phyloP scores from a whole-genome alignment of 805 yeast species.

The Starmerella stellata region DNA sequence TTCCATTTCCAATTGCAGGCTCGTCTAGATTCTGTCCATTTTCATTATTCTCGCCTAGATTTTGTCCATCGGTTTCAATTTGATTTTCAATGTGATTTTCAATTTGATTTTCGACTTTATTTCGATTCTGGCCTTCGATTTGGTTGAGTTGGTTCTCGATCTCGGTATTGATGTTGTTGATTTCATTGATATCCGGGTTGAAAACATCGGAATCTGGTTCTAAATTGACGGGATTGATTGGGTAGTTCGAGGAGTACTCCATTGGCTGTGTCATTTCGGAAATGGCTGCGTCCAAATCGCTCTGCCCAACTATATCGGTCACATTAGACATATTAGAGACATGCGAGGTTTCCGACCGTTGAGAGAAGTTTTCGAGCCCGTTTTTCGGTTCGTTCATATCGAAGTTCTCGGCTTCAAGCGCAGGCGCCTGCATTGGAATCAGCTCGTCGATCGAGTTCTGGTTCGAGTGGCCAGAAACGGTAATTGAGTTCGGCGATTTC shows the following conservation, averaged over 20 bases:
- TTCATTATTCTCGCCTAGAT: too few relatives aligned
- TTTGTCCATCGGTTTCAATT: too few relatives aligned
- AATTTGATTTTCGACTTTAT: too few relatives aligned
- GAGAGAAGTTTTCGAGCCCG: too few relatives aligned
- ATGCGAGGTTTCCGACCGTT: not conserved
- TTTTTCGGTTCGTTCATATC: not conserved
- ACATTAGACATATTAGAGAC: not conserved
- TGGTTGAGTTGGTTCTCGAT: not conserved
- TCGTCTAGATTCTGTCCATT: too few relatives aligned
- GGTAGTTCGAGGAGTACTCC: too few relatives aligned
- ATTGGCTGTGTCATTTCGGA: slow-evolving; percentile 14
- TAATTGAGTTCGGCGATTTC: not conserved
- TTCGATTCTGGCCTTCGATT: not conserved
- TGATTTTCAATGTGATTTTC: too few relatives aligned
- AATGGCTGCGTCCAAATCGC: slow-evolving; percentile 28
- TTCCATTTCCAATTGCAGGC: too few relatives aligned
- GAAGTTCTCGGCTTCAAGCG: not conserved
- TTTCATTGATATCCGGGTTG: too few relatives aligned
- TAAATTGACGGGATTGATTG: too few relatives aligned
- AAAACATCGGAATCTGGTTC: too few relatives aligned
- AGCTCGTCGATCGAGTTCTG: not conserved
- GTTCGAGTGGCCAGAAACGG: not conserved
- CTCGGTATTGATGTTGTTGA: too few relatives aligned
- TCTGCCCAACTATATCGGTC: slow-evolving; percentile 1
- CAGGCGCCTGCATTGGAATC: not conserved